Evolutionary conservation across 805 yeast species (phyloP).

Genomic region (Torulaspora quercuum): DNA sequence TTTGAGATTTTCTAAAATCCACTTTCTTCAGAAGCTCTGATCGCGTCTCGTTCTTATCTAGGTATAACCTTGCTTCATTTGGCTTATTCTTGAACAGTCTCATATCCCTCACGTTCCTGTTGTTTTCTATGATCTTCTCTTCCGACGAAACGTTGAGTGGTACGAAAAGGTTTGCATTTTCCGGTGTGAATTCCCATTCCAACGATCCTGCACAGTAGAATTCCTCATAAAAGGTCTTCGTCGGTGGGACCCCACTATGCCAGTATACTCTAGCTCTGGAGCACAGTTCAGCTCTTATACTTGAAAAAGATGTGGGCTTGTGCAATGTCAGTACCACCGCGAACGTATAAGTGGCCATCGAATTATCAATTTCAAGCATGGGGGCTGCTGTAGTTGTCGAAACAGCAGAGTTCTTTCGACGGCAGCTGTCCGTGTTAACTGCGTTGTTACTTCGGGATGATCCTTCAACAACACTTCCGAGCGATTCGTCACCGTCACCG

Average conservation of each 20-base stretch:
- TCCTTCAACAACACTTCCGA: background rate
- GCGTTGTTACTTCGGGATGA: background rate
- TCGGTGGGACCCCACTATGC: slow-evolving; percentile 53
- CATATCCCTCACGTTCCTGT: slow-evolving; percentile 16
- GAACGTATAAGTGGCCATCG: slow-evolving; percentile 47
- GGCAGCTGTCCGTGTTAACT: background rate
- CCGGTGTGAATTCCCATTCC: slow-evolving; percentile 44
- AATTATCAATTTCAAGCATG: slow-evolving; percentile 17
- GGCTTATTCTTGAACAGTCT: slow-evolving; percentile 23
- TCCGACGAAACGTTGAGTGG: slow-evolving; percentile 29
- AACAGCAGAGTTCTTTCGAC: slow-evolving; percentile 1
- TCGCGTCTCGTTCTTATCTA: slow-evolving; percentile 20
- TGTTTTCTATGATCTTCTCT: slow-evolving; percentile 26
- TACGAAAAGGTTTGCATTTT: slow-evolving; percentile 45
- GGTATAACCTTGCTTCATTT: slow-evolving; percentile 16
- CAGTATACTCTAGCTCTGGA: slow-evolving; percentile 47
- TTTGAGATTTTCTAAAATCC: slow-evolving; percentile 6
- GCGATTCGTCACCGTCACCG: slow-evolving; percentile 1
- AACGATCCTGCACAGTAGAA: slow-evolving; percentile 46
- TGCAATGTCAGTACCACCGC: slow-evolving; percentile 48
- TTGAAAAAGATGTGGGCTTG: slow-evolving; percentile 40
- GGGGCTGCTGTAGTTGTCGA: slow-evolving; percentile 5
- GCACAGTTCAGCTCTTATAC: slow-evolving; percentile 42
- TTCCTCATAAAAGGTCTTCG: slow-evolving; percentile 44
- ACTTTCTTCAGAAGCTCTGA: slow-evolving; percentile 13